Base-by-base conservation (phyloP, 768 basidiomycete genomes). In the Lactifluus rugatus region DNA sequence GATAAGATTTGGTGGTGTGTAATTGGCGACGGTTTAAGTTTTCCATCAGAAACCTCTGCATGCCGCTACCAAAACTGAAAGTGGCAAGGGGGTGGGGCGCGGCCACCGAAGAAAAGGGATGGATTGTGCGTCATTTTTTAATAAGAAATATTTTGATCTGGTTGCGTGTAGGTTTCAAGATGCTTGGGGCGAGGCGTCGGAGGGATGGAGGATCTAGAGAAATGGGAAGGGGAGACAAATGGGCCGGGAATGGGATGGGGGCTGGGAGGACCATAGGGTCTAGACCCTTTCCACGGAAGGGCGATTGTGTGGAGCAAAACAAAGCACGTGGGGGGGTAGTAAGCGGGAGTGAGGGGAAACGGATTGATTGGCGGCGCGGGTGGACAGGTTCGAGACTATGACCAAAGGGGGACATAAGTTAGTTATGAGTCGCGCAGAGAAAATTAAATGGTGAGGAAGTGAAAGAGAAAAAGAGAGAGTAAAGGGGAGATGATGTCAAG, bases 1-100 rank as follows among this genome's bases (percentile, higher is more conserved):
- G 59, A 60, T 56, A 52, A 55, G 59, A 60, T 59, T 59, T 48
- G 48, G 17, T 16, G 26, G 44, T 51, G 34, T 39, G 54, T 55
- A 60, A 56, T 55, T 60, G 58, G 47, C 52, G 28, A 59, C 52
- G 48, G 41, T 42, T 49, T 54, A 2, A 44, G 52, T 5, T 46
- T 56, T 59, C 58, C 58, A 59, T 59, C 58, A 59, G 58, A 59
- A 59, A 25, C 14, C n/a, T 21, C 3, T 17, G 47, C 14, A 37
- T 54, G 54, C 37, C 17, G 46, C 52, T 42, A 44, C 47, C 19
- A 25, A 42, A 52, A 32, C 57, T 37, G 57, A 52, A 52, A 2
- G 21, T 25, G 45, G 51, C 47, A 53, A 14, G 25, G 14, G 37
- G 37, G 25, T 6, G 28, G 9, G 3, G 9, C n/a, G n/a, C n/a